Conservation (phyloP, 192 early-diverging fungal genomes). For the Gaertneriomyces sp. region DNA sequence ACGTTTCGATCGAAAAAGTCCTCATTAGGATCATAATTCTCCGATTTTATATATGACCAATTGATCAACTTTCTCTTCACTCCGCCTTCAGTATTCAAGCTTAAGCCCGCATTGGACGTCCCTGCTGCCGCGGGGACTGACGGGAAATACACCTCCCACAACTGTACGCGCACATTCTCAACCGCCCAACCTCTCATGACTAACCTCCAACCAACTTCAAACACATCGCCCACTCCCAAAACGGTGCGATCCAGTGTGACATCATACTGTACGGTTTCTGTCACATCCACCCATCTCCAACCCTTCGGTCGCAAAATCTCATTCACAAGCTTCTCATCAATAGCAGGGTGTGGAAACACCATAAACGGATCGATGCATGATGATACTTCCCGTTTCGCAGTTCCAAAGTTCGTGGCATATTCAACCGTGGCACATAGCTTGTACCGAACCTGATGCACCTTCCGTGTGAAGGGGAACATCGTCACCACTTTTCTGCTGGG, state of each 20-base stretch:
- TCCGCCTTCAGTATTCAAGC: no score
- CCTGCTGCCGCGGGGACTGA: no score
- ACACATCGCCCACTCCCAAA: conserved; percentile 13
- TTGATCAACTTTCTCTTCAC: no score
- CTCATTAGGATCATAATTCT: no score
- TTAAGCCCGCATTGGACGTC: no score
- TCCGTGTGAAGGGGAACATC: neutral
- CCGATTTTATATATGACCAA: no score
- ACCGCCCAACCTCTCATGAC: conserved; percentile 10
- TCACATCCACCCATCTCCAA: conserved; percentile 5
- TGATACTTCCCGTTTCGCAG: conserved; percentile 6
- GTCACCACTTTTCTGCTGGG: conserved; percentile 18
- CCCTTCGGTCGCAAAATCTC: neutral
- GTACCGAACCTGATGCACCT: conserved; percentile 14
- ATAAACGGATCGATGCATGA: conserved; percentile 17
- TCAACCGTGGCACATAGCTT: conserved; percentile 2
- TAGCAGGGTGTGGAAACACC: conserved; percentile 13
- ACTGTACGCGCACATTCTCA: conserved; percentile 5
- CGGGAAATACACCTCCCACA: no score
- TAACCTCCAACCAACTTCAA: conserved; percentile 17
- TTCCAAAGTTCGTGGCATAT: conserved; percentile 9
- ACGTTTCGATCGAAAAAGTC: no score
- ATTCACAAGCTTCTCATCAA: neutral
- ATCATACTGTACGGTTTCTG: conserved; percentile 17
- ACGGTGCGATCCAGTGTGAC: conserved; percentile 9